Base-by-base conservation (phyloP, 495 filamentous ascomycete species). In the Rhizodiscina lignyota region DNA sequence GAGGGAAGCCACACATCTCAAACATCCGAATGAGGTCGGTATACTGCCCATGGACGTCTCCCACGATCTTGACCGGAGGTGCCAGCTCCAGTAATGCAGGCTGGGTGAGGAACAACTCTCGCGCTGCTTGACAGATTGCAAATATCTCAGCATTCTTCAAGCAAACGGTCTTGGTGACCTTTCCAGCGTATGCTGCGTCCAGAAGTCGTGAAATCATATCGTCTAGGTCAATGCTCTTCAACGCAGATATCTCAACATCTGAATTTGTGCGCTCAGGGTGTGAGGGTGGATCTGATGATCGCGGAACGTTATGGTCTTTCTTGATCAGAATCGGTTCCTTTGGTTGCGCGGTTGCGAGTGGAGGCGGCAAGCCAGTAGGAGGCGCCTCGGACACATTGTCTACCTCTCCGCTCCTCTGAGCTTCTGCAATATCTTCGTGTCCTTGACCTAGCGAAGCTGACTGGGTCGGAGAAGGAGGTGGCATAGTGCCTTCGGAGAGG, bases 1-100 rank as follows among this genome's bases (percentile, higher is more conserved):
- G 89, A 8, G 89, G 89, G 52, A 94, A 99, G 2, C 89, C 89
- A 48, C 89, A 94, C 91, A 96, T 96, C 60, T 99, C 89, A 44
- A 99, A 99, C 69, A 99, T 78, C 22, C 89, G 70, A 45, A 99
- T 92, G 19, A 99, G 62, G 58, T 99, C 89, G 13, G 87, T 92
- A 51, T 94, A 99, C 57, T 99, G 89, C 33, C 89, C 89, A 55
- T 99, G 89, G 8, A 99, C 82, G 58, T 99, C 89, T 8, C 89
- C 89, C 11, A 99, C 89, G 43, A 99, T 93, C 62, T 99, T 99
- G 44, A 99, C 91, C 2, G 89, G 91, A n/a, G 91, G 78, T 36
- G 83, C 74, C 36, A 99, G 66, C 59, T 99, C 89, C 32, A 96
- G 52, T 26, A 99, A 63, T 10, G 89, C 83, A 12, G 89, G 91